Evolutionary conservation across 2,329 filamentous ascomycete species (phyloP).

Genomic region (Colletotrichum melonis): DNA sequence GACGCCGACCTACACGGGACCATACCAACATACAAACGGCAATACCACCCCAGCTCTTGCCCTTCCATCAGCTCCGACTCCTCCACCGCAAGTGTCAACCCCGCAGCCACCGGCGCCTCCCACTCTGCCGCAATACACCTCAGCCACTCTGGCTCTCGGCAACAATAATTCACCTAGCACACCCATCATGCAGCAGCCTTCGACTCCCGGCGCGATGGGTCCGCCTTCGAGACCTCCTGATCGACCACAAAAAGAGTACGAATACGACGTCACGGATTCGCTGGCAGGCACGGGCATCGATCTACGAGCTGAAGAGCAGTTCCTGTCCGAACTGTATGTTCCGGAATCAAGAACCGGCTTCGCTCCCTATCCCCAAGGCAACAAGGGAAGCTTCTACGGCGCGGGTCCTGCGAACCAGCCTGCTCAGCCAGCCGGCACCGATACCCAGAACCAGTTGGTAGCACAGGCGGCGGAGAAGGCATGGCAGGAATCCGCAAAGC

Average conservation of each 20-base stretch:
- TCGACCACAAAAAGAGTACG: slow-evolving; percentile 69
- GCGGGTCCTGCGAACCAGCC: slow-evolving; percentile 75
- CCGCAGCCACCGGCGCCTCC: slow-evolving; percentile 31
- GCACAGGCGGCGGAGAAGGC: slow-evolving; percentile 74
- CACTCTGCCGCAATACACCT: slow-evolving; percentile 37
- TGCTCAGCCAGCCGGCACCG: slow-evolving; percentile 55
- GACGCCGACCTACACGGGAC: slow-evolving; percentile 45
- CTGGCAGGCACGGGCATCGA: slow-evolving; percentile 88
- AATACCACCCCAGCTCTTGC: slow-evolving; percentile 43
- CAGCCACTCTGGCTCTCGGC: slow-evolving; percentile 37
- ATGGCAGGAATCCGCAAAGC: slow-evolving; percentile 74
- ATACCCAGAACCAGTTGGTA: slow-evolving; percentile 72
- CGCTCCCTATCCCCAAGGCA: slow-evolving; percentile 64
- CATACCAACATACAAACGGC: slow-evolving; percentile 49
- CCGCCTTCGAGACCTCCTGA: slow-evolving; percentile 72
- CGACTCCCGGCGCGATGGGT: slow-evolving; percentile 59
- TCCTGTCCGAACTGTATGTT: slow-evolving; percentile 75
- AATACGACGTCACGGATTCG: slow-evolving; percentile 85
- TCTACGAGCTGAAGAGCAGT: slow-evolving; percentile 86
- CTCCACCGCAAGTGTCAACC: slow-evolving; percentile 37
- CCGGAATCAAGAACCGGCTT: slow-evolving; percentile 64
- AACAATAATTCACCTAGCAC: slow-evolving; percentile 15
- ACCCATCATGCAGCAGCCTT: slow-evolving; percentile 36
- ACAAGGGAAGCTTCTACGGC: slow-evolving; percentile 71
- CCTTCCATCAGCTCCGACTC: slow-evolving; percentile 38